Evolutionary conservation across 2,329 filamentous ascomycete species (phyloP), one percentile per base, ranked within the genome.

Genomic region (Leptographium galeiforme): DNA sequence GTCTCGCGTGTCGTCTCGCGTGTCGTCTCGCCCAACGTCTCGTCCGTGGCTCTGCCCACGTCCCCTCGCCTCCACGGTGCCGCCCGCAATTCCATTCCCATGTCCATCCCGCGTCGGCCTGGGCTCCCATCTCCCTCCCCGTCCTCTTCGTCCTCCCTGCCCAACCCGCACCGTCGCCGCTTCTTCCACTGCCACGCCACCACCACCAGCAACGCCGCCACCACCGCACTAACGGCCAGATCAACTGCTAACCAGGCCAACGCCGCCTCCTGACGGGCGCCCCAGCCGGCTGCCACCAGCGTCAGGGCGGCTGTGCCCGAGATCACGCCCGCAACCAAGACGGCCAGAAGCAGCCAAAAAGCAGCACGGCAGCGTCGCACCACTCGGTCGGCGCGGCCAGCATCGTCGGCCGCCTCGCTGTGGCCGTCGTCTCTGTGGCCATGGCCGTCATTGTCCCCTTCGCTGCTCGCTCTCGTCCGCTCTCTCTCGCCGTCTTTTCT

Each of bases 161-260:
- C 25, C 25, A 25, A 25, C 25, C 25, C 25, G 25, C 25, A 25
- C 25, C 25, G 25, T 25, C 25, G 11, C 11, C 7, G 48, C 38
- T 33, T 19, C 32, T 33, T 5, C 41, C 13, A 7, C 30, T 12
- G 38, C 51, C 52, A 32, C 19, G 14, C 13, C 46, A 45, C 32
- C 2, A 34, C 33, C 2, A 33, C 51, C 12, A 57, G 46, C 13
- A 52, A 43, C 2, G 44, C 47, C 8, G 39, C 55, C 0, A 56
- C 48, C 4, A 36, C 18, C 0, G 39, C 41, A n/a, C 50, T 46
- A 13, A 54, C 40, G 1, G 50, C 53, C 14, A 58, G 30, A n/a
- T 55, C 57, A 1, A 52, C 51, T 8, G 41, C 33, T 7, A 57
- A 48, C 57, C 57, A 58, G 30, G 50, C 53, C 8, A 54, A 43